phyloP scores from a whole-genome alignment of 305 asterid species.

The Fraxinus dipetala region DNA sequence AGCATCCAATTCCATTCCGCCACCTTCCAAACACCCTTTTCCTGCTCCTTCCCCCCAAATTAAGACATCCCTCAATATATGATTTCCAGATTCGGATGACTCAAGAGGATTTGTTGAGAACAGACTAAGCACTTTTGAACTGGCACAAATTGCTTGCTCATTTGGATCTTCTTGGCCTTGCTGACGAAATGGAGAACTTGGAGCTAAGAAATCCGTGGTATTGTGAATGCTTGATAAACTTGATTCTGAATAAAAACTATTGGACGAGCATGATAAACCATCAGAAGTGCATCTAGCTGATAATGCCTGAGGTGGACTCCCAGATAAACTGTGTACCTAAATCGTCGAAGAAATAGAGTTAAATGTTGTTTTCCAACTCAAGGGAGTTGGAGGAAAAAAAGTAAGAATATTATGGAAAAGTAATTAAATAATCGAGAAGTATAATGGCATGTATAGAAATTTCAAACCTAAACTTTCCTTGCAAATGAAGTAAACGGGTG shows the following conservation, averaged over 20 bases:
- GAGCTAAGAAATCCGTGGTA: slow-evolving; percentile 24
- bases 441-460: background rate
- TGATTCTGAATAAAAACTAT: slow-evolving; percentile 39
- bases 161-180: slow-evolving; percentile 21
- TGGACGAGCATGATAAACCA: slow-evolving; percentile 44
- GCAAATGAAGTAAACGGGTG: background rate
- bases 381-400: background rate
- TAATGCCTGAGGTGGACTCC: slow-evolving; percentile 41
- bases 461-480: background rate
- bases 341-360: background rate
- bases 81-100: slow-evolving; percentile 17
- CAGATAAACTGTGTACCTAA: slow-evolving; percentile 39
- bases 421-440: background rate
- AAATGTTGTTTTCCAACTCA: background rate
- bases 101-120: slow-evolving; percentile 14
- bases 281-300: slow-evolving; percentile 41
- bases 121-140: slow-evolving; percentile 18
- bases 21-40: slow-evolving; percentile 34
- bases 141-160: slow-evolving; percentile 21
- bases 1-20: slow-evolving; percentile 36
- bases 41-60: slow-evolving; percentile 57
- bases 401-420: background rate
- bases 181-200: slow-evolving; percentile 32
- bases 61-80: slow-evolving; percentile 40
- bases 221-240: slow-evolving; percentile 25